Base-by-base conservation (phyloP, 2,329 filamentous ascomycete species). In the Chaetomium sp. region DNA sequence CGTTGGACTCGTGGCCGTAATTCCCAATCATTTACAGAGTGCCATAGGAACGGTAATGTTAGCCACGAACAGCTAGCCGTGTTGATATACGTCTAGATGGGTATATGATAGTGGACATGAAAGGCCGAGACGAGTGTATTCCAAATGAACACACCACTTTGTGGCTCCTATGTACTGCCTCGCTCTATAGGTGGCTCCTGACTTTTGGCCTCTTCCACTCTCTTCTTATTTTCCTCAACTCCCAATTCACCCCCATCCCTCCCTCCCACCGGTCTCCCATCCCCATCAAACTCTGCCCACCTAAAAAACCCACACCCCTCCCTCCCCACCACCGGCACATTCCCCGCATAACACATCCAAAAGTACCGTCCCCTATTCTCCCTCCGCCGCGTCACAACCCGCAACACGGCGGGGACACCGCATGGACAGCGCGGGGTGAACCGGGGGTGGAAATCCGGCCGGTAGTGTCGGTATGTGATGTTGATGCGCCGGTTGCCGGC, bases 401-500 rank as follows among this genome's bases (percentile, higher is more conserved):
- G 78, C 60, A 97, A 73, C 7, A 87, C 76, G 36, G 77, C 75
- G 0, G 89, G 82, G 3, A 91, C 77, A 0, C 78, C 77, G 64
- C 92, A 97, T 37, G 76, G 78, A 68, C 94, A 99, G 54, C 77
- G 81, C 0, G 91, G 91, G 0, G 89, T 96, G 64, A 81, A 78
- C 1, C 77, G 80, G 0, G 94, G 92, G 67, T 94, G 87, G 60
- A 96, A 79, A 45, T 78, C 84, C 12, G 83, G 76, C 47, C 87
- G 85, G 70, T 96, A 97, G 72, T 89, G 86, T 6, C 94, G 84
- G 70, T 96, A 99, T 0, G 94, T 99, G 68, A 99, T 81, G 67
- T 97, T 97, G 64, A 99, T 91, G 42, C 94, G 80, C 60, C 83
- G 85, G 63, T 85, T 91, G 0, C 86, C 87, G 0, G 91, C 81